Percentiles rank a stretch among this genome's conserved stretches.
phyloP scores from a whole-genome alignment of 2,329 filamentous ascomycete genomes.

The Boeremia lycopersici region DNA sequence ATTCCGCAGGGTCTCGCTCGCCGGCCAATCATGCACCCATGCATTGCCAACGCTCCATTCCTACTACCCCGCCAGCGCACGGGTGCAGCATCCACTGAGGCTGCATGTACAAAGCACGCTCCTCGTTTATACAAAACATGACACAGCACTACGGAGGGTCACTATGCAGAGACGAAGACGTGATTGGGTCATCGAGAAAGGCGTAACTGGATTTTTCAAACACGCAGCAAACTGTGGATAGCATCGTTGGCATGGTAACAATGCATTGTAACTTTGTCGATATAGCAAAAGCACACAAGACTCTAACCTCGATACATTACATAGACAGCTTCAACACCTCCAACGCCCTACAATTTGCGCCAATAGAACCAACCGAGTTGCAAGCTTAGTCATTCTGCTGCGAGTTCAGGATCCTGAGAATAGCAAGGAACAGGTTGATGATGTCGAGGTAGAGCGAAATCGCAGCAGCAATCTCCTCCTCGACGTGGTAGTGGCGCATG shows the following conservation, averaged over 20 bases:
- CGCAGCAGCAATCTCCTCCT: slow-evolving; percentile 95
- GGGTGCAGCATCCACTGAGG: slow-evolving; percentile 4
- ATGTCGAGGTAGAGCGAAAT: slow-evolving; percentile 96
- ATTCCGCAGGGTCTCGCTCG: slow-evolving; percentile 13
- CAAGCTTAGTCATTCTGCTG: slow-evolving; percentile 81
- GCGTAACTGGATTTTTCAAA: background rate
- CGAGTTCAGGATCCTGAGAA: slow-evolving; percentile 94
- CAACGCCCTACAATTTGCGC: background rate
- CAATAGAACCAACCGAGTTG: background rate
- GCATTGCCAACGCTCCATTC: slow-evolving; percentile 15
- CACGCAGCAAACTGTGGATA: too few species aligned
- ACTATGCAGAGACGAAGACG: too few species aligned
- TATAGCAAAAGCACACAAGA: too few species aligned
- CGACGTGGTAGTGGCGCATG: slow-evolving; percentile 93
- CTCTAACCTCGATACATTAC: too few species aligned
- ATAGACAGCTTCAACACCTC: too few species aligned
- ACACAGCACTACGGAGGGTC: too few species aligned
- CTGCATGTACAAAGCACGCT: background rate
- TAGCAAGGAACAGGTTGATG: slow-evolving; percentile 95
- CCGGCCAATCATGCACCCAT: slow-evolving; percentile 17
- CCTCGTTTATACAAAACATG: background rate
- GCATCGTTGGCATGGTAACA: too few species aligned
- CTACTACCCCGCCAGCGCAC: slow-evolving; percentile 17
- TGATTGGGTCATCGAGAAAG: background rate
- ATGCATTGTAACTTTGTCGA: background rate